These are phyloP conservation scores for Phialophora macrospora DNA, from an alignment of 2,329 filamentous ascomycete species.

Conservation along the genomic window DNA sequence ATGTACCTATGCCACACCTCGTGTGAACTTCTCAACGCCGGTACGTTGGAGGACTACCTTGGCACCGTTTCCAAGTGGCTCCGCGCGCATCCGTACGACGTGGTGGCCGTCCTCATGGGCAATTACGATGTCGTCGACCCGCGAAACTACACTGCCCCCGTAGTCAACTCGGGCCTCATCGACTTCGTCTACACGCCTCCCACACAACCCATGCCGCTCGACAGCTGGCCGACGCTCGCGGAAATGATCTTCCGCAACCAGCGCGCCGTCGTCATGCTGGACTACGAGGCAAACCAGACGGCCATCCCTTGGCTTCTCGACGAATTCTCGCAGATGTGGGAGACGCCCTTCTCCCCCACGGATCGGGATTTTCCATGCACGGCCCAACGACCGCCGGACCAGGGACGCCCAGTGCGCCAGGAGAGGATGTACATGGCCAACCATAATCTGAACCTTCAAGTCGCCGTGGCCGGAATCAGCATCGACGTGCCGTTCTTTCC, in stretches of 20 bases:
- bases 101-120: slow-evolving; percentile 82
- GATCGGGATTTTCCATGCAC: slow-evolving; percentile 75
- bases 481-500: slow-evolving; percentile 75
- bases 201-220: slow-evolving; percentile 69
- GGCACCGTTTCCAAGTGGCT: slow-evolving; percentile 74
- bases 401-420: slow-evolving; percentile 52
- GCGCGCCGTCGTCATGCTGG: slow-evolving; percentile 79
- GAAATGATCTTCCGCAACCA: slow-evolving; percentile 74
- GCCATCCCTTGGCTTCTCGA: slow-evolving; percentile 83
- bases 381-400: slow-evolving; percentile 73
- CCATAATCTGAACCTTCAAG: slow-evolving; percentile 84
- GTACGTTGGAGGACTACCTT: slow-evolving; percentile 76
- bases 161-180: slow-evolving; percentile 72
- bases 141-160: slow-evolving; percentile 67
- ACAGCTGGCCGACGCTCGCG: slow-evolving; percentile 82
- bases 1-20: slow-evolving; percentile 83
- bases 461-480: slow-evolving; percentile 67
- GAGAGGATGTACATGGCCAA: slow-evolving; percentile 80
- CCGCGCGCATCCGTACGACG: slow-evolving; percentile 76
- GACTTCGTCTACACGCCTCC: slow-evolving; percentile 75
- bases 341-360: slow-evolving; percentile 81
- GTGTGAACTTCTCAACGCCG: slow-evolving; percentile 80
- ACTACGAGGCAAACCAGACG: slow-evolving; percentile 81
- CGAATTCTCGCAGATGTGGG: slow-evolving; percentile 87
- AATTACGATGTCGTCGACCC: slow-evolving; percentile 78